phyloP scores from a whole-genome alignment of 2,329 filamentous ascomycete genomes.

The Ceratocystis eucalypticola region DNA sequence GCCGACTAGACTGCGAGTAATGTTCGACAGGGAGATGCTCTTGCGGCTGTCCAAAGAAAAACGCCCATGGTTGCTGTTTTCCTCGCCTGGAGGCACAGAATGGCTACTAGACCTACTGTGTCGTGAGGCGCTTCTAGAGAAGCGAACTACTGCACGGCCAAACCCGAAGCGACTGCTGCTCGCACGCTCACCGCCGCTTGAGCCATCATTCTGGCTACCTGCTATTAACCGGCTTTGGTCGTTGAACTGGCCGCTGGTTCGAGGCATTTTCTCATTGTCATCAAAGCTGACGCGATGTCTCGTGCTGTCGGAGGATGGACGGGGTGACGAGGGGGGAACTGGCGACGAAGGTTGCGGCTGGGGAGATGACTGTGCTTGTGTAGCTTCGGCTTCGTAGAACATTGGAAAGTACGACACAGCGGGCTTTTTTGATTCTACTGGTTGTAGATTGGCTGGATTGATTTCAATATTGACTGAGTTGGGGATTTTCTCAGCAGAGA shows the following conservation, averaged over 20 bases:
- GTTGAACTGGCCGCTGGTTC: slow-evolving; percentile 7
- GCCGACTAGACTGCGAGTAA: slow-evolving; percentile 10
- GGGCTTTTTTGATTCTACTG: background rate
- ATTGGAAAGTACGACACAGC: slow-evolving; percentile 11
- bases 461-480: slow-evolving; percentile 2
- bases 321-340: slow-evolving; percentile 6
- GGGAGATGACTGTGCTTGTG: background rate
- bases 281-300: slow-evolving; percentile 13
- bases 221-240: slow-evolving; percentile 6
- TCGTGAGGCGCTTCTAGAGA: slow-evolving; percentile 17
- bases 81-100: slow-evolving; percentile 3
- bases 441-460: slow-evolving; percentile 4
- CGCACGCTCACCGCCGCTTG: background rate
- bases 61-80: background rate
- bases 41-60: slow-evolving; percentile 16
- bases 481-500: slow-evolving; percentile 12
- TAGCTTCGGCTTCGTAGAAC: slow-evolving; percentile 8
- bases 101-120: slow-evolving; percentile 19
- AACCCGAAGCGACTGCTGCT: slow-evolving; percentile 12
- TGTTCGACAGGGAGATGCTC: slow-evolving; percentile 17
- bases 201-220: background rate
- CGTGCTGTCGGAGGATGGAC: slow-evolving; percentile 10
- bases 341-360: background rate
- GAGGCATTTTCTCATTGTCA: slow-evolving; percentile 7
- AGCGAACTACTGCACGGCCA: slow-evolving; percentile 17